Percentiles rank a stretch among this genome's conserved stretches.
phyloP scores from a whole-genome alignment of 1,139 yeast species.

The Geotrichum carabidarum region DNA sequence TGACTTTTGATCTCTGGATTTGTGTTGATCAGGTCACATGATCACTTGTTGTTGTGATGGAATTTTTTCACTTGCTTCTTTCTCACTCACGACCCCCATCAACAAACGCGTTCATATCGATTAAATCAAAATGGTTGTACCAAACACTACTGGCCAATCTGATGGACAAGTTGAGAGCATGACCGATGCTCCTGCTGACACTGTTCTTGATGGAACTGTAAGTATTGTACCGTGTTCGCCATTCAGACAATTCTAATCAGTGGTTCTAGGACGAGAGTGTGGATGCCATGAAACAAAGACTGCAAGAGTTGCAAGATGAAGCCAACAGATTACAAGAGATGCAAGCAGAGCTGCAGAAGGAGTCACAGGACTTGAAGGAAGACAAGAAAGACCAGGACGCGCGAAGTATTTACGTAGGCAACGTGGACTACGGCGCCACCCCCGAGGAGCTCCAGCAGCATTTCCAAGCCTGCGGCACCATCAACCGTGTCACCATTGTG shows the following conservation, averaged over 20 bases:
- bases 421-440: conserved; percentile 73
- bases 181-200: background rate
- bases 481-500: conserved; percentile 78
- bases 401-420: conserved; percentile 80
- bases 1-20: too few relatives aligned
- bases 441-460: conserved; percentile 79
- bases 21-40: too few relatives aligned
- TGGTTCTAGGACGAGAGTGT: conserved; percentile 21
- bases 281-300: conserved; percentile 36
- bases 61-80: too few relatives aligned
- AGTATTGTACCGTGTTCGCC: background rate
- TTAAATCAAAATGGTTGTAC: too few relatives aligned
- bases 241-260: background rate
- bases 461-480: conserved; percentile 68
- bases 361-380: conserved; percentile 43
- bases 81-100: too few relatives aligned
- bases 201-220: background rate
- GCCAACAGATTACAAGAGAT: conserved; percentile 50
- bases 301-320: conserved; percentile 48
- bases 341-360: conserved; percentile 48
- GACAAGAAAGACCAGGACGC: conserved; percentile 62
- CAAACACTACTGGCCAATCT: background rate
- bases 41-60: too few relatives aligned
- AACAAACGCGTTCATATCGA: too few relatives aligned
- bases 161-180: background rate